A percentile compares a stretch with the other conserved stretches of the same genome.
Evolutionary conservation across 2,329 filamentous ascomycete species (phyloP).

Genomic region (Huntiella abstrusa): DNA sequence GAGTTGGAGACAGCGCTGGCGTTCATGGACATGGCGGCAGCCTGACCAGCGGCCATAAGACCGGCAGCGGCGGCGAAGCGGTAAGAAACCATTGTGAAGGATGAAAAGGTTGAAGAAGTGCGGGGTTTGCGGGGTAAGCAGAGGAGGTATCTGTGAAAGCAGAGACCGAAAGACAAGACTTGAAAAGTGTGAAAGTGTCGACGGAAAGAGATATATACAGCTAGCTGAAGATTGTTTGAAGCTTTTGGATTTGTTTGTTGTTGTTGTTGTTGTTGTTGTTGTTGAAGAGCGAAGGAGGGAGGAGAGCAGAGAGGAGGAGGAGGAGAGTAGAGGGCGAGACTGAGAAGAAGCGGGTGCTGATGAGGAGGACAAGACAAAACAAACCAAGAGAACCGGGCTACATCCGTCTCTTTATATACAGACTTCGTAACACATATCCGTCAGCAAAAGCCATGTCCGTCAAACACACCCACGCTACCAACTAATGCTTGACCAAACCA

Average conservation of each 20-base stretch:
- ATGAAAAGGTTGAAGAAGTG: not conserved
- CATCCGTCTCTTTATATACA: not conserved
- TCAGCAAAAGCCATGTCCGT: not conserved
- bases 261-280: no score
- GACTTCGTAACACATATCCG: not conserved
- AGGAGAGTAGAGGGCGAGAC: not conserved
- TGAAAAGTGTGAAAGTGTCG: not conserved
- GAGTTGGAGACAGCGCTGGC: not conserved
- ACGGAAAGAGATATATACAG: not conserved
- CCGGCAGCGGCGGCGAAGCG: constrained; percentile 3
- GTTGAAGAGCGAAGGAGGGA: not conserved
- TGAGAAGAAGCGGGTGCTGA: not conserved
- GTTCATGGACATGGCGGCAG: constrained; percentile 2
- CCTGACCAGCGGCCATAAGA: constrained; percentile 9
- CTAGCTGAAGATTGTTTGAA: not conserved
- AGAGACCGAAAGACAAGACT: not conserved
- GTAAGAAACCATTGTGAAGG: constrained; percentile 13
- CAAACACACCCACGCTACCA: not conserved
- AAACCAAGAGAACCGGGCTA: not conserved
- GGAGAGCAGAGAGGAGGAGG: not conserved
- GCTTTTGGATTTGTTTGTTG: no score
- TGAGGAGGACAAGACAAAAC: constrained; percentile 3
- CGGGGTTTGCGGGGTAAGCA: not conserved
- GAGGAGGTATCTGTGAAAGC: not conserved
- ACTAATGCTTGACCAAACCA: not conserved